Evolutionary conservation across 2,329 filamentous ascomycete genomes (phyloP), one percentile per base, ranked within the genome.

Genomic region (Plectosphaerella cucumerina): DNA sequence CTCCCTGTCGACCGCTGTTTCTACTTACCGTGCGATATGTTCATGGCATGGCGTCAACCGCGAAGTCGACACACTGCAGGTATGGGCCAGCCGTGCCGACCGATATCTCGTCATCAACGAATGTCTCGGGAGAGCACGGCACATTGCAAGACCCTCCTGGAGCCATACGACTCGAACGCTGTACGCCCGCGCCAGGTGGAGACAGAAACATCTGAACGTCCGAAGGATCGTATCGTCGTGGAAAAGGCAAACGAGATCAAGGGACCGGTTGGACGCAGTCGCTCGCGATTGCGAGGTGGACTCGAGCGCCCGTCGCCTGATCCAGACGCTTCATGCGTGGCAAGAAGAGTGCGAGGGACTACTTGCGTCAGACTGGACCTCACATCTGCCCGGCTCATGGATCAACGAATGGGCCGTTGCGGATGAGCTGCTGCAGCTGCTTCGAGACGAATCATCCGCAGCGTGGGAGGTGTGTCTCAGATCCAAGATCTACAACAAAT

Each of bases 321-420:
- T 37, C 23, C n/a, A 33, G 5, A 44, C 50, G 18, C 14, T 56
- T 11, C 22, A 34, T 20, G 39, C 26, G 6, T 56, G 54, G 54
- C 48, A 44, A 37, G 46, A 51, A 1, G 34, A 55, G 15, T 55
- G 50, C 35, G 20, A 44, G 34, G 15, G 34, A 50, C 18, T 31
- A 45, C 37, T 39, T 48, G 6, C 46, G 18, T 12, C 11, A 42
- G 26, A 55, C n/a, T 43, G 21, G 37, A 22, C 47, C 10, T 39
- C 37, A 8, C 44, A 53, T 17, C 26, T 59, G 42, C 44, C 49
- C 9, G 47, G 46, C 15, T 41, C 55, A 5, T 56, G 52, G 52
- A 15, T 56, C 12, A 35, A 46, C 14, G 51, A 58, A 37, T 60
- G 58, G 58, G 44, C 43, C 10, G 46, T 33, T 17, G 47, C 53